These are phyloP conservation scores for Blepharisma stoltei DNA, from an alignment of 73 alveolate genomes.

Conservation along the genomic window DNA sequence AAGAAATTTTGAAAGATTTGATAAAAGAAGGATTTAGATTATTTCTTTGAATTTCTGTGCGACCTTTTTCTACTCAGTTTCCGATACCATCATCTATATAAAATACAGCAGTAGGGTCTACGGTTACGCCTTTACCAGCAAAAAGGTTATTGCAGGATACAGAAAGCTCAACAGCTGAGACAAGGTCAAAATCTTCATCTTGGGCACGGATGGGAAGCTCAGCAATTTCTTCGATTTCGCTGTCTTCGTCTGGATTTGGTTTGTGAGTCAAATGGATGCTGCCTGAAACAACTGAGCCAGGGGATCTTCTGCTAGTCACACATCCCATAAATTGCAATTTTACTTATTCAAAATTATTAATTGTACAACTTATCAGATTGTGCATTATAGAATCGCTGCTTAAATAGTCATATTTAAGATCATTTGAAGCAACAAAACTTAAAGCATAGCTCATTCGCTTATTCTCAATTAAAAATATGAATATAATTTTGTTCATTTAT, in stretches of 20 bases:
- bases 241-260: background rate
- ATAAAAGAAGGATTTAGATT: slow-evolving; percentile 73
- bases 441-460: too few relatives aligned
- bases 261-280: too few relatives aligned
- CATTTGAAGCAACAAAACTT: too few relatives aligned
- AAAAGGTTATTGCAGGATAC: slow-evolving; percentile 65
- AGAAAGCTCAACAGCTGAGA: slow-evolving; percentile 38
- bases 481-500: too few relatives aligned
- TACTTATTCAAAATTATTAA: too few relatives aligned
- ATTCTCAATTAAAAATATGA: too few relatives aligned
- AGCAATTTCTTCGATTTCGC: slow-evolving; percentile 15
- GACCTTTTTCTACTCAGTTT: slow-evolving; percentile 62
- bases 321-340: too few relatives aligned
- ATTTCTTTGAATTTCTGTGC: slow-evolving; percentile 77
- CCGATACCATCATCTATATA: slow-evolving; percentile 37
- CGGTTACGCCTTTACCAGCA: slow-evolving; percentile 58
- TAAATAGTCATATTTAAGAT: too few relatives aligned
- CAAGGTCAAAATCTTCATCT: slow-evolving; percentile 38
- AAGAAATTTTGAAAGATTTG: slow-evolving; percentile 54
- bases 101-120: slow-evolving; percentile 62
- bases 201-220: slow-evolving; percentile 18
- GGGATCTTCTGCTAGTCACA: too few relatives aligned
- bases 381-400: too few relatives aligned
- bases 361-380: too few relatives aligned
- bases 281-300: too few relatives aligned